phyloP scores from a whole-genome alignment of 2,329 filamentous ascomycete genomes.

The Eutypella sp. region DNA sequence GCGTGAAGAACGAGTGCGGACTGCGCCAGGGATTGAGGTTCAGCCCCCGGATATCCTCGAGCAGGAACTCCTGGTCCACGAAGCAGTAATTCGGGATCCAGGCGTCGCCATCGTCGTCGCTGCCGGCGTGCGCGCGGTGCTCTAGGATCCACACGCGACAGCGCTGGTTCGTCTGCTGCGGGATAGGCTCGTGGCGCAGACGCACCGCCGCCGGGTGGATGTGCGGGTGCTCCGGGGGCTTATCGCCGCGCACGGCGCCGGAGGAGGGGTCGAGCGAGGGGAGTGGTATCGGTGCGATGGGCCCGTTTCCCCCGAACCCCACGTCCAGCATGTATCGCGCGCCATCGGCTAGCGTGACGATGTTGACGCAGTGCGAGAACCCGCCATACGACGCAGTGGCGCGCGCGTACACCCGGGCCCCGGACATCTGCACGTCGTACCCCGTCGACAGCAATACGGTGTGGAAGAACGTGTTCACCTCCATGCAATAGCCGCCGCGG shows the following conservation, averaged over 20 bases:
- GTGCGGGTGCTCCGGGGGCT: slow-evolving; percentile 5
- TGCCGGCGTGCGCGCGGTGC: slow-evolving; percentile 16
- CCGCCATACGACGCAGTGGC: slow-evolving; percentile 12
- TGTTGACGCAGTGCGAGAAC: slow-evolving; percentile 24
- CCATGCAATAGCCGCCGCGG: slow-evolving; percentile 43
- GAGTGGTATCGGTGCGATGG: slow-evolving; percentile 11
- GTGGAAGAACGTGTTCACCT: slow-evolving; percentile 38
- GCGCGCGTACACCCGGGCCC: slow-evolving; percentile 17
- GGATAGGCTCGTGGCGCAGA: slow-evolving; percentile 14
- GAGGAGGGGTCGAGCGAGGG: not conserved
- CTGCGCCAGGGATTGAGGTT: slow-evolving; percentile 30
- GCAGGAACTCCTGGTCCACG: slow-evolving; percentile 36
- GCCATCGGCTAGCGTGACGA: slow-evolving; percentile 13
- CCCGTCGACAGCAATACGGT: slow-evolving; percentile 36
- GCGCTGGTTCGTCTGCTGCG: slow-evolving; percentile 16
- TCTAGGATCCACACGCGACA: slow-evolving; percentile 20
- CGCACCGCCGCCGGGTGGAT: slow-evolving; percentile 29
- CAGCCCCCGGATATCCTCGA: slow-evolving; percentile 35
- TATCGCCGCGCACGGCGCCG: not conserved
- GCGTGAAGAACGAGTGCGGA: slow-evolving; percentile 30
- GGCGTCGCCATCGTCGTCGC: slow-evolving; percentile 22
- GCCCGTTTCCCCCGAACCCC: slow-evolving; percentile 19
- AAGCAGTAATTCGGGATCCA: slow-evolving; percentile 43
- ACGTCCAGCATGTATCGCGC: slow-evolving; percentile 18
- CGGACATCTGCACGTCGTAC: slow-evolving; percentile 25